Base-by-base conservation (phyloP, 768 basidiomycete genomes). In the Lentinula detonsa region DNA sequence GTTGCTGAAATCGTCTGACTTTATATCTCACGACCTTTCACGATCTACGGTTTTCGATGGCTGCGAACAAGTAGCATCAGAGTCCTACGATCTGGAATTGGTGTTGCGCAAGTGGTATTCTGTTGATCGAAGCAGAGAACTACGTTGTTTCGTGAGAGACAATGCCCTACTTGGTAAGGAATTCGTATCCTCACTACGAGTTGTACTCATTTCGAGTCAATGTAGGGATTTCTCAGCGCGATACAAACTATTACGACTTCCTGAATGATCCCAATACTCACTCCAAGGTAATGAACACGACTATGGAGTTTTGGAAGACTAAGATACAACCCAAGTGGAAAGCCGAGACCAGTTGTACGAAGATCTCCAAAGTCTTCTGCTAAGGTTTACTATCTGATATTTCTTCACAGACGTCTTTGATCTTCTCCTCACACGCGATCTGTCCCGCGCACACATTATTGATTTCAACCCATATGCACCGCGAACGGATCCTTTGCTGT, bases 401-500 rank as follows among this genome's bases (percentile, higher is more conserved):
- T 53, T 13, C n/a, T 28, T 39, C 62, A 45, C 67, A 95, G 95
- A 97, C 69, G 76, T 82, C 8, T 88, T 98, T 66, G 95, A 98
- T 70, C 73, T 97, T 50, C 82, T 95, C 62, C 81, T 98, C 39
- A 93, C 93, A 2, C 87, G 93, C 33, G 86, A 94, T 70, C 78
- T 93, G 39, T 72, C 81, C 1, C 80, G 85, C 10, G 91, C 85
- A 15, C 90, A 94, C 72, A 78, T 98, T 65, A 70, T 98, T 68
- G 96, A 98, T 71, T 93, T 98, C 74, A 94, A 94, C 65, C 93
- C 94, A 0, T 97, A 89, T 67, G 83, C 87, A 10, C 83, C 86
- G 4, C 85, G 84, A 40, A 97, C 96, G n/a, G 95, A 98, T 66
- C 71, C 93, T 0, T 81, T 96, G 0, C 77, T 97, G 16, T 98